phyloP scores from a whole-genome alignment of 345 rosid genomes.

The Physaria fendleri region DNA sequence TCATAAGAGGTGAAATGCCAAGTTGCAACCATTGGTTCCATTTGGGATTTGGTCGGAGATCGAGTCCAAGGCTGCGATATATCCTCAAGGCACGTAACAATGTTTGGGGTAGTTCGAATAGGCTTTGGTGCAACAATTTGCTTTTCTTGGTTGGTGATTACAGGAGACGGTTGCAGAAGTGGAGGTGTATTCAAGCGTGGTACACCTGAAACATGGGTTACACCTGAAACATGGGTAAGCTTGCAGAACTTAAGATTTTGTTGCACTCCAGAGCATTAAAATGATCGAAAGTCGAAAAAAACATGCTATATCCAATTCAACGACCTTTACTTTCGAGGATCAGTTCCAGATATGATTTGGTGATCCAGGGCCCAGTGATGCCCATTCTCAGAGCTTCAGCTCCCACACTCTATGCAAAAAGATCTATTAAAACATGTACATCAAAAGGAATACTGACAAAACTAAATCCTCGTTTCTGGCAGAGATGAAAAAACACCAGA shows the following conservation, averaged over 20 bases:
- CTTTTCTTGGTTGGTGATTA: slow-evolving; percentile 53
- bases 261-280: slow-evolving; percentile 21
- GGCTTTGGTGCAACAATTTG: slow-evolving; percentile 84
- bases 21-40: slow-evolving; percentile 81
- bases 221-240: too few species aligned
- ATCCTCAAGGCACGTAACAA: slow-evolving; percentile 79
- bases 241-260: slow-evolving; percentile 14
- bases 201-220: slow-evolving; percentile 60
- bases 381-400: slow-evolving; percentile 82
- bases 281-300: slow-evolving; percentile 1
- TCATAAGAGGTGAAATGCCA: slow-evolving; percentile 64
- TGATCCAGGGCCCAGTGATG: slow-evolving; percentile 83
- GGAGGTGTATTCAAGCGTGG: slow-evolving; percentile 98
- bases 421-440: slow-evolving; percentile 17
- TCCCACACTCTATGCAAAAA: slow-evolving; percentile 71
- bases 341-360: slow-evolving; percentile 91
- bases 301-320: slow-evolving; percentile 6
- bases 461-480: background rate
- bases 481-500: background rate
- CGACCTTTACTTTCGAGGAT: slow-evolving; percentile 92
- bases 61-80: slow-evolving; percentile 98
- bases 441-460: slow-evolving; percentile 5
- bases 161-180: slow-evolving; percentile 45
- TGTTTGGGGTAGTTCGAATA: slow-evolving; percentile 71
- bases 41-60: slow-evolving; percentile 94